Base-by-base conservation (phyloP, 306 rosid species). In the Rosa rugosa region DNA sequence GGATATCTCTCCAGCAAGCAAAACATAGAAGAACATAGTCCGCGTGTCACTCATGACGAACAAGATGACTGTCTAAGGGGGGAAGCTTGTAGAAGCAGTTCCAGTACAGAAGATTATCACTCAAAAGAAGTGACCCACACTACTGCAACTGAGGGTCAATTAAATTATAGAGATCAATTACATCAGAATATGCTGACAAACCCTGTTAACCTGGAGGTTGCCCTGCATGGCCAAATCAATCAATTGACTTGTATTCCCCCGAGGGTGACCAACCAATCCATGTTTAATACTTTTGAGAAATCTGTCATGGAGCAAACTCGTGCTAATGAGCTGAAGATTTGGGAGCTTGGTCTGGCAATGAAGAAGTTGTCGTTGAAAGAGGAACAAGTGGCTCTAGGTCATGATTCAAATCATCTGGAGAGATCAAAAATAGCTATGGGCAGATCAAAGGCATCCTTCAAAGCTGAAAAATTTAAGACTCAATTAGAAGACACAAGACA, bases 381-480 rank as follows among this genome's bases (percentile, higher is more conserved):
- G 89, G 83, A 85, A 22, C 83, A 83, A 18, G 71, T 95, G 78
- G 89, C 84, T 49, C 90, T 90, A 54, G 44, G 79, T 73, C 80
- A 31, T 10, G 93, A 90, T 72, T 84, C 76, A 18, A 91, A 92
- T 86, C 51, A 85, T 82, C 80, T 95, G 40, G 86, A 85, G 87
- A 87, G 94, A 79, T 83, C 88, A 34, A 92, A 92, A 82, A 77
- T 92, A 70, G 89, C 84, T 9, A 80, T 91, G 96, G 94, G 92
- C 46, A 68, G 38, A 79, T 91, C 99, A 31, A 91, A 91, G 87
- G 86, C 87, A 45, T 88, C 90, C 44, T 95, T 95, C 64, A 85
- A 79, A 88, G 84, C 80, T 44, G 96, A 91, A 83, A 91, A 91
- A 83, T 90, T 95, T 83, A 87, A 92, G 88, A 95, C 14, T 72